Evolutionary conservation across 805 yeast genomes (phyloP).

Genomic region (Kregervanrija pseudodelftensis): DNA sequence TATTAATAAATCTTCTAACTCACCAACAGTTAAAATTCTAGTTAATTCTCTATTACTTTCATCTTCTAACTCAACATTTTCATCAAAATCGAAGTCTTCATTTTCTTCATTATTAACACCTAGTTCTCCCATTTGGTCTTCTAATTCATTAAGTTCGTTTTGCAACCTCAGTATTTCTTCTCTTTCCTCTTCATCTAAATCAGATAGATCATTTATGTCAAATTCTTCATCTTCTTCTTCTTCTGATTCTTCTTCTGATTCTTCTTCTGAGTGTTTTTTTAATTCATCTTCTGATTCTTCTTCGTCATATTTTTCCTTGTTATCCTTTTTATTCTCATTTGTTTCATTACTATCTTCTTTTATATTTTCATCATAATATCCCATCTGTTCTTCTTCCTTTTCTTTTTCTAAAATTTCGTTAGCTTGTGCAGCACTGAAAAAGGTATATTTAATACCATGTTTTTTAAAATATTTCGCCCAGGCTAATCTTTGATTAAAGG

Average conservation of each 20-base stretch:
- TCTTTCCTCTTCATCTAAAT: constrained; percentile 16
- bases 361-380: constrained; percentile 7
- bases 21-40: constrained; percentile 71
- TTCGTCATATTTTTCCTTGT: constrained; percentile 1
- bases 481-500: constrained; percentile 62
- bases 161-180: constrained; percentile 13
- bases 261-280: too few species aligned
- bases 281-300: constrained; percentile 13
- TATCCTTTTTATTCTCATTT: neutral
- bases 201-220: constrained; percentile 12
- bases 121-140: constrained; percentile 9
- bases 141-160: constrained; percentile 12
- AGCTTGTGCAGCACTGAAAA: constrained; percentile 87
- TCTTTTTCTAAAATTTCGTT: constrained; percentile 66
- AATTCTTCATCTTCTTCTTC: constrained; percentile 12
- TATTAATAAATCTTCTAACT: constrained; percentile 75
- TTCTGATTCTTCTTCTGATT: constrained; percentile 13
- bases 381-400: constrained; percentile 31
- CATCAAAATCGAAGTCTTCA: constrained; percentile 18
- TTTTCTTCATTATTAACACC: constrained; percentile 19
- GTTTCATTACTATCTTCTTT: neutral
- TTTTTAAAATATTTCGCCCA: constrained; percentile 84
- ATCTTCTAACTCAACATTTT: constrained; percentile 16
- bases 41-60: constrained; percentile 41
- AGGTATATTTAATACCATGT: constrained; percentile 72